Evolutionary conservation across 768 basidiomycete genomes (phyloP), one percentile per base, ranked within the genome.

Genomic region (Leucocoprinus birnbaumii): DNA sequence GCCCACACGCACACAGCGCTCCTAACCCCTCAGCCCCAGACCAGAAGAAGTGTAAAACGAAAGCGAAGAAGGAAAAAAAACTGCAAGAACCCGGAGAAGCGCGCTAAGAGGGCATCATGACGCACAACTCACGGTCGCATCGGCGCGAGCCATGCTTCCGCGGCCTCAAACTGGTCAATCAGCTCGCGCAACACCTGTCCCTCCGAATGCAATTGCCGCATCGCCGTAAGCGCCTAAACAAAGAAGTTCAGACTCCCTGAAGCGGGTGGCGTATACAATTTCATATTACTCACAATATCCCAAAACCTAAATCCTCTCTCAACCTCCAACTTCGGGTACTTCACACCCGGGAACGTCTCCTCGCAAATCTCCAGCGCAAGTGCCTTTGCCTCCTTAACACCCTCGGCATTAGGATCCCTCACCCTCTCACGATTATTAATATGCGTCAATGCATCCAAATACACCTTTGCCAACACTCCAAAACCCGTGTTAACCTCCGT

Each of bases 231-330:
- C 65, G 90, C 83, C 89, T 52, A 31, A 31, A 57, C 31, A 55
- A 52, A 53, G 49, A 37, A 55, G 55, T 52, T 35, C 57, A 35
- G 52, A 58, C 42, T 51, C 41, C 31, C 11, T 31, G 11, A 45
- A 42, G 37, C 48, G 40, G 56, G 42, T n/a, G n/a, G n/a, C n/a
- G n/a, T n/a, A n/a, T n/a, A n/a, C n/a, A n/a, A 55, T 46, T 57
- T 56, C 47, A 56, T 55, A 53, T 42, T 35, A 83, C 94, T 74
- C 66, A 97, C 95, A 71, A 95, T 81, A 68, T 98, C 94, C 96
- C 96, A 99, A 79, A 98, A 99, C 65, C 96, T 79, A 79, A 99
- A 98, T 5, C 96, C 96, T 48, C 96, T 76, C 71, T 97, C 94
- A 56, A 99, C 89, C 78, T 98, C 96, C 58, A 75, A 74, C 72